Percentiles rank a stretch among this genome's conserved stretches.
These are phyloP conservation scores for Phlyctochytrium arcticum DNA, from an alignment of 192 early-diverging fungal species.

Conservation along the genomic window DNA sequence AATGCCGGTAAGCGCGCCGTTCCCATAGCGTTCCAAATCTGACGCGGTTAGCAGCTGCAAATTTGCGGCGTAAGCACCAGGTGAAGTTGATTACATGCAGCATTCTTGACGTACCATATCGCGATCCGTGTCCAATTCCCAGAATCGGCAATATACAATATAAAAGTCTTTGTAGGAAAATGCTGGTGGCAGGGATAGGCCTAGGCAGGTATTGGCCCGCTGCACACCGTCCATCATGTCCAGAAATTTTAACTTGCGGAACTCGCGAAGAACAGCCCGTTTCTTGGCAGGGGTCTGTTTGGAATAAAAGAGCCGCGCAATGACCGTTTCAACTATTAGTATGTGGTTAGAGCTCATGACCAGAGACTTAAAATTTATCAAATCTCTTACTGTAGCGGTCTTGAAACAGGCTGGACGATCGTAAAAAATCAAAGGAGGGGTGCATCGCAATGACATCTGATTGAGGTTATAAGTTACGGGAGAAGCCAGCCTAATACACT, in stretches of 20 bases:
- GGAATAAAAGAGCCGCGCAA: constrained; percentile 78
- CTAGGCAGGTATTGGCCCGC: constrained; percentile 42
- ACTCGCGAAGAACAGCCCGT: constrained; percentile 70
- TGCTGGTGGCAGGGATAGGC: constrained; percentile 57
- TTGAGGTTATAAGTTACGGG: neutral
- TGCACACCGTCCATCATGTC: constrained; percentile 64
- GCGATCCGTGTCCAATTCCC: constrained; percentile 85
- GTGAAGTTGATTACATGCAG: too few species aligned
- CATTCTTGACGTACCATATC: constrained; percentile 61
- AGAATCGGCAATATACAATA: constrained; percentile 95
- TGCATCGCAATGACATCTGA: constrained; percentile 79
- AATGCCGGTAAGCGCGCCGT: constrained; percentile 62
- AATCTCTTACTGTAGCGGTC: constrained; percentile 69
- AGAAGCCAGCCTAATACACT: neutral
- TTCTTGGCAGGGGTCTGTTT: constrained; percentile 62
- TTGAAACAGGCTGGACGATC: constrained; percentile 73
- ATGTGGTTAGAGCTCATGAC: neutral
- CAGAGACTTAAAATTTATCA: neutral
- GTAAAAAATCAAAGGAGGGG: constrained; percentile 81
- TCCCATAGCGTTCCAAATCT: constrained; percentile 69
- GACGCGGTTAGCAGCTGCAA: constrained; percentile 38
- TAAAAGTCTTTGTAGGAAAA: constrained; percentile 99
- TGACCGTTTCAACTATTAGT: constrained; percentile 74
- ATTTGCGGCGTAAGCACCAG: neutral
- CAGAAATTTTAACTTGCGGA: constrained; percentile 61